A percentile compares a stretch with the other conserved stretches of the same genome.
These are phyloP conservation scores for Entomortierella beljakovae DNA, from an alignment of 192 early-diverging fungal species.

Conservation along the genomic window DNA sequence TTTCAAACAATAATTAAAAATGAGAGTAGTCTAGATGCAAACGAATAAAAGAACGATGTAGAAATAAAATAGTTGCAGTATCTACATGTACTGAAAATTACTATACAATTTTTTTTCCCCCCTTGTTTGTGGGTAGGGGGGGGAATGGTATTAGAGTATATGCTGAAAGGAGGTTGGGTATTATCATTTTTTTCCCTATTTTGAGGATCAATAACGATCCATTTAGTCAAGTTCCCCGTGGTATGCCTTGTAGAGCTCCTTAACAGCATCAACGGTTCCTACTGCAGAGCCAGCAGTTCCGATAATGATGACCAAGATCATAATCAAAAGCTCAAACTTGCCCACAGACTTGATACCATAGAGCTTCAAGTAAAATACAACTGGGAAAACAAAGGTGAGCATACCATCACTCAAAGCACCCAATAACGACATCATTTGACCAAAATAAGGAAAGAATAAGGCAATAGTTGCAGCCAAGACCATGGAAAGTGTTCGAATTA, in stretches of 20 bases:
- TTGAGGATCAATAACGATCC: neutral
- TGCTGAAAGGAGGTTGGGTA: neutral
- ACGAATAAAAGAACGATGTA: no score
- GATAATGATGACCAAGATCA: constrained; percentile 53
- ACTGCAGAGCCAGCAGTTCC: constrained; percentile 71
- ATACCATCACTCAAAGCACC: constrained; percentile 65
- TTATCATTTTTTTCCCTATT: neutral
- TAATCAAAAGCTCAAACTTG: constrained; percentile 38
- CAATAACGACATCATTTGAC: constrained; percentile 72
- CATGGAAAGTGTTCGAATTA: constrained; percentile 63
- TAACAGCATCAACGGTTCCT: constrained; percentile 73
- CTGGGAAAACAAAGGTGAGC: constrained; percentile 71
- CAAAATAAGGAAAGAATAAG: constrained; percentile 69
- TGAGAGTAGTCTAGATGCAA: no score
- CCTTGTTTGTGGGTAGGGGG: no score
- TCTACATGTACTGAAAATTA: no score
- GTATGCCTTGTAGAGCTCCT: constrained; percentile 66
- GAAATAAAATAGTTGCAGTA: no score
- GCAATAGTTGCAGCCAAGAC: constrained; percentile 57
- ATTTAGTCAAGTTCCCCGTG: constrained; percentile 38
- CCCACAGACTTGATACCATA: constrained; percentile 55
- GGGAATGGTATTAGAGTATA: no score
- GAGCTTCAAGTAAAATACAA: constrained; percentile 66
- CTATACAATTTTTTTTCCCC: no score
- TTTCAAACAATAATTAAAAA: no score